Percentiles rank a stretch among this genome's conserved stretches.
Evolutionary conservation across 257 asterid species (phyloP).

Genomic region (Solanum medicagineum): DNA sequence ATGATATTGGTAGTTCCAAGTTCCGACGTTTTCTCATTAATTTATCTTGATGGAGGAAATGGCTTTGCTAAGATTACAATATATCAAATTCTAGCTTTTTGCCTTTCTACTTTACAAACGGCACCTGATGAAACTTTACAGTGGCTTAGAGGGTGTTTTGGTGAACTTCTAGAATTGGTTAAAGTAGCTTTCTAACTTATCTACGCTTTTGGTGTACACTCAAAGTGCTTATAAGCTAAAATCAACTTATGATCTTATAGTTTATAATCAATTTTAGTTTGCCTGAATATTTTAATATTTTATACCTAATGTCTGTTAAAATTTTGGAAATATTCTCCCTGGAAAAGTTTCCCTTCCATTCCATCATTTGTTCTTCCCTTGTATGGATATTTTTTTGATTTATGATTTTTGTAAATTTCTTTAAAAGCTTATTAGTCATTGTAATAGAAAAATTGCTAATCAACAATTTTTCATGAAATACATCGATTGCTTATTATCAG

Average conservation of each 20-base stretch:
- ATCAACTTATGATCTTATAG: not conserved
- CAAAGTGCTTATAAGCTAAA: not conserved
- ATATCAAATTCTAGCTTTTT: not conserved
- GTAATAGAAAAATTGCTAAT: not conserved
- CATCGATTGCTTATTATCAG: not conserved
- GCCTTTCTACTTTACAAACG: not conserved
- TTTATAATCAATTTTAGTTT: not conserved
- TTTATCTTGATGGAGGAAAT: not conserved
- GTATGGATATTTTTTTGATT: not conserved
- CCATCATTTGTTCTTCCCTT: not conserved
- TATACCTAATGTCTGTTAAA: not conserved
- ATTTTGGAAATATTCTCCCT: not conserved
- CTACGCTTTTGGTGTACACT: not conserved
- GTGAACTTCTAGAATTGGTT: not conserved
- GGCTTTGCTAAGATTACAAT: not conserved
- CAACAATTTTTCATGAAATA: not conserved
- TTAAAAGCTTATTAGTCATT: not conserved
- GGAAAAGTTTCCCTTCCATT: not conserved
- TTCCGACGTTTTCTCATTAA: not conserved
- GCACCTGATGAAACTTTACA: not conserved
- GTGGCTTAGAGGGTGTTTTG: not conserved
- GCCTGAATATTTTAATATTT: not conserved
- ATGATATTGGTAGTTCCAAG: not conserved
- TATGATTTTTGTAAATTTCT: not conserved
- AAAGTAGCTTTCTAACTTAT: not conserved